Conservation (phyloP, 208 protist species). For the Naegleria gruberi region DNA sequence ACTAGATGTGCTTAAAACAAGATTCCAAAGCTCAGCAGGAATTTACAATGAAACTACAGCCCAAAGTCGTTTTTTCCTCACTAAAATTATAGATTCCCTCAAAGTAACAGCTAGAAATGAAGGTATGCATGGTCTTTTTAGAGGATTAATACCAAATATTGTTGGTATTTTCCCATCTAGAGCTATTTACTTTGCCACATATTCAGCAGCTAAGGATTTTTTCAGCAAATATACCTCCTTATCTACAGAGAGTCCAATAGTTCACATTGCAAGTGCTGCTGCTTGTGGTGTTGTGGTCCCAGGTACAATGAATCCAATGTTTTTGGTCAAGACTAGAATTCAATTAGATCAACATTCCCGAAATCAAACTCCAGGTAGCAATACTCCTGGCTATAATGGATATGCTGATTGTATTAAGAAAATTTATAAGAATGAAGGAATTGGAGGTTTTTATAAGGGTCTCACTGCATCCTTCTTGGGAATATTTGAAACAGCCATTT, state of each 20-base stretch:
- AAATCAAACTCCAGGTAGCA: not conserved
- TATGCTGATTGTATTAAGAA: not conserved
- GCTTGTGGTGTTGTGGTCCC: not conserved
- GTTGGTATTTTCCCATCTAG: not conserved
- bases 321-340: not conserved
- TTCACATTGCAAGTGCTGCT: not conserved
- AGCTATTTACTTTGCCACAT: not conserved
- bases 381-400: not conserved
- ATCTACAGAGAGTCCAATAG: not conserved
- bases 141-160: constrained; percentile 13
- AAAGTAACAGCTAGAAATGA: not conserved
- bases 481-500: constrained; percentile 14
- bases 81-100: not conserved
- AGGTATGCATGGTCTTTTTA: not conserved
- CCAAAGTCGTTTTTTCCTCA: not conserved
- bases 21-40: constrained; percentile 6
- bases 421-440: constrained; percentile 14
- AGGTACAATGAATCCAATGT: constrained; percentile 6
- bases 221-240: not conserved
- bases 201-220: not conserved
- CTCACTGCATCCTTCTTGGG: not conserved
- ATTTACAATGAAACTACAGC: not conserved
- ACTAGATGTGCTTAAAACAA: not conserved
- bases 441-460: constrained; percentile 22
- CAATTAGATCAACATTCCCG: not conserved